Percentiles rank a stretch among this genome's conserved stretches.
Evolutionary conservation across 495 filamentous ascomycete genomes (phyloP).

Genomic region (Neurospora cerealis): DNA sequence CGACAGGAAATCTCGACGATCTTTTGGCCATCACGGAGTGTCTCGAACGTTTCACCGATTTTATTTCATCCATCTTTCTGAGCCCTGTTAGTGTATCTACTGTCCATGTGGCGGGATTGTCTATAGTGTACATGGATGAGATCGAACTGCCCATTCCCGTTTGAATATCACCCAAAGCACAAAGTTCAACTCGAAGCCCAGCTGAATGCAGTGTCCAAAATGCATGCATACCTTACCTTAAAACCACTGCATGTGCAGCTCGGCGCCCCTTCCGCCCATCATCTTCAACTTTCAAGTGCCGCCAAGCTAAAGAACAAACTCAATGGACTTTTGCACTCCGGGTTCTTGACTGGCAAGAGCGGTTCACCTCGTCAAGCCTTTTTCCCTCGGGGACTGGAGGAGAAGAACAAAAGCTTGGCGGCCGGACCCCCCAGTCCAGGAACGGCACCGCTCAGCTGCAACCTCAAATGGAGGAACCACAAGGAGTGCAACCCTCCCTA

Average conservation of each 20-base stretch:
- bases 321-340: not conserved
- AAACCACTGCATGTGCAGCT: not conserved
- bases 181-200: not conserved
- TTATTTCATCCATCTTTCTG: not conserved
- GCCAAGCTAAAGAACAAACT: not conserved
- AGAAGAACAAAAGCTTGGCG: not conserved
- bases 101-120: not conserved
- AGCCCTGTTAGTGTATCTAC: not conserved
- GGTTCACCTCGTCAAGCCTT: not conserved
- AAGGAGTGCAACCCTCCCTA: not conserved
- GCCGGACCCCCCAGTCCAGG: not conserved
- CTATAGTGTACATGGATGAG: not conserved
- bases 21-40: not conserved
- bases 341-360: not conserved
- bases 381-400: not conserved
- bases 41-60: not conserved
- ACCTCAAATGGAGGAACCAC: not conserved
- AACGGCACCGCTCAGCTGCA: not conserved
- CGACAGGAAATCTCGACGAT: not conserved
- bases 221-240: not conserved
- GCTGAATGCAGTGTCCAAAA: not conserved
- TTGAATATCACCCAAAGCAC: not conserved
- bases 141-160: not conserved
- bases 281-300: not conserved
- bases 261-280: not conserved